Base-by-base conservation (phyloP, 331 rosid genomes). In the Quercus phellos region DNA sequence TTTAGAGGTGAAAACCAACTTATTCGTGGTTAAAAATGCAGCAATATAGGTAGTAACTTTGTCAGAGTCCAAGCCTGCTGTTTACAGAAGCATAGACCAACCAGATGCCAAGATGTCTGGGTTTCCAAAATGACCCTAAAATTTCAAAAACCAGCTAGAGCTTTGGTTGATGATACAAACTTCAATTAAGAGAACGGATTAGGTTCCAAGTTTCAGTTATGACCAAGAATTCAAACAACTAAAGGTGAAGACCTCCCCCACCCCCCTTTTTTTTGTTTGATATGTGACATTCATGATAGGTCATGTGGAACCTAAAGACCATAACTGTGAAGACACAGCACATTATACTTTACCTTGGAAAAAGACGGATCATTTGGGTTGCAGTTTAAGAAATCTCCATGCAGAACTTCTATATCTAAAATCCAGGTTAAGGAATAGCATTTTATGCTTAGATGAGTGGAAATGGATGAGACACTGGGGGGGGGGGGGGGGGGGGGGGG, bases 381-480 rank as follows among this genome's bases (percentile, higher is more conserved):
- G 56, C 89, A 75, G 53, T 72, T 84, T 74, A 93, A 82, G 91
- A 93, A 93, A 84, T 89, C 97, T 60, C 90, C 96, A 55, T 88
- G 88, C 80, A 90, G 72, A 82, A 90, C 93, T 74, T 85, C 78
- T 27, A 91, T 91, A 83, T 90, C 98, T 93, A 74, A 71, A 81
- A 71, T 67, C 71, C 32, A 63, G 59, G 86, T 88, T 80, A 90
- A 88, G 93, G 69, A 42, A 42, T 43, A 35, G 26, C 27, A 42
- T 10, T 26, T 10, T 1, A 4, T 18, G 55, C 29, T 24, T 6
- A 4, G 56, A 46, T 42, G 14, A 4, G 67, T 16, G 6, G 30
- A 24, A 26, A 78, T 32, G 27, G 51, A 77, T 10, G 55, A 74
- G 63, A 24, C 1, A 1, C 24, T 24, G 24, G 1, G 24, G 1